Percentiles rank a stretch among this genome's conserved stretches.
phyloP scores from a whole-genome alignment of 2,329 filamentous ascomycete genomes.

The Aspergillus jensenii region DNA sequence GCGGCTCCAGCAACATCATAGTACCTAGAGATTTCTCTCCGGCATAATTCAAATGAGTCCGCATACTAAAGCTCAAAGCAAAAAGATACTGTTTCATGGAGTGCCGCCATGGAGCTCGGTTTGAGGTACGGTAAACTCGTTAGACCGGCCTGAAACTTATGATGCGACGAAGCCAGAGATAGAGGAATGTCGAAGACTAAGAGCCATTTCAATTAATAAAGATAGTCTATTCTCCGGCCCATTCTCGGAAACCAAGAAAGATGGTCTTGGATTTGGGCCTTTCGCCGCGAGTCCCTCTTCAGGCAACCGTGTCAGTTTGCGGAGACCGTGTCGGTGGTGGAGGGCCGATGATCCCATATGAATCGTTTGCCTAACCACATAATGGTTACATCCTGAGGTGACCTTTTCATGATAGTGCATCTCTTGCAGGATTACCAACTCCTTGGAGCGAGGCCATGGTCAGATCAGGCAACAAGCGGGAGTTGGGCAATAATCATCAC shows the following conservation, averaged over 20 bases:
- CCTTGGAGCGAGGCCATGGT: slow-evolving; percentile 37
- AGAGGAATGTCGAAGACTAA: not conserved
- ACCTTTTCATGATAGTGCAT: slow-evolving; percentile 48
- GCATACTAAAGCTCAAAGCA: too few species aligned
- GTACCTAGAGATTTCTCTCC: not conserved
- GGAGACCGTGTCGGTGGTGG: slow-evolving; percentile 35
- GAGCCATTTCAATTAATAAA: not conserved
- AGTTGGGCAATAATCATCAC: slow-evolving; percentile 21
- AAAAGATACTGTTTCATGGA: not conserved
- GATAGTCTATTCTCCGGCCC: not conserved
- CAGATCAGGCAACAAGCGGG: slow-evolving; percentile 12
- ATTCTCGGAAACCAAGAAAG: not conserved
- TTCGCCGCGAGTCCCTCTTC: slow-evolving; percentile 35
- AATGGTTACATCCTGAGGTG: slow-evolving; percentile 49
- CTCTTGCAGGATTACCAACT: slow-evolving; percentile 45
- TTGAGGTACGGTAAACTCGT: not conserved
- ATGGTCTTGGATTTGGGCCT: not conserved
- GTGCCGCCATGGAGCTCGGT: not conserved
- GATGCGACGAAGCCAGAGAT: not conserved
- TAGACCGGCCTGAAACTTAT: not conserved
- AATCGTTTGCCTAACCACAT: slow-evolving; percentile 44
- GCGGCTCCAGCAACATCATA: not conserved
- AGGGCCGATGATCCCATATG: slow-evolving; percentile 39
- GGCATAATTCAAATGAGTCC: not conserved
- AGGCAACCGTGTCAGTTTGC: slow-evolving; percentile 35